Evolutionary conservation across 2,329 filamentous ascomycete genomes (phyloP).

Genomic region (Aspergillus carbonarius): DNA sequence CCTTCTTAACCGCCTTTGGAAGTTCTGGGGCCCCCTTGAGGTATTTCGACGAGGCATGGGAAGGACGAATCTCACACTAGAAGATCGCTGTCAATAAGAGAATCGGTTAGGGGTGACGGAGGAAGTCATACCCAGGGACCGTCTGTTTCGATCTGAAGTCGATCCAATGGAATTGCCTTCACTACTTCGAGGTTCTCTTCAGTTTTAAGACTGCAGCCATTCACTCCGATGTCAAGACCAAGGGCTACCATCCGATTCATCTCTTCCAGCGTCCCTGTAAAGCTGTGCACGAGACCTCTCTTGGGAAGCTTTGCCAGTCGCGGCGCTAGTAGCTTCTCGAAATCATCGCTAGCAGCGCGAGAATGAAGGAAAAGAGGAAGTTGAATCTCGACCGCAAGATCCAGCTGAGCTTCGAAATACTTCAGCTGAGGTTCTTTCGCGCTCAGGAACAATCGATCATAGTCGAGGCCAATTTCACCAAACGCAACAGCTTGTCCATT

Average conservation of each 20-base stretch:
- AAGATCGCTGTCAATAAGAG: slow-evolving; percentile 4
- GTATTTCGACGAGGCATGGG: slow-evolving; percentile 79
- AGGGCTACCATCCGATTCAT: slow-evolving; percentile 76
- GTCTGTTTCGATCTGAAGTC: slow-evolving; percentile 92
- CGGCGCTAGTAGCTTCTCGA: slow-evolving; percentile 68
- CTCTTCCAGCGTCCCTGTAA: slow-evolving; percentile 84
- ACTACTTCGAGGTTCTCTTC: slow-evolving; percentile 86
- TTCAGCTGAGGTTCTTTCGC: slow-evolving; percentile 76
- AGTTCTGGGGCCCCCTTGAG: slow-evolving; percentile 67
- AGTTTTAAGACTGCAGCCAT: slow-evolving; percentile 95
- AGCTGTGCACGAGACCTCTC: slow-evolving; percentile 87
- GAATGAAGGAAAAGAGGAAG: slow-evolving; percentile 91
- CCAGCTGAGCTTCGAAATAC: slow-evolving; percentile 80
- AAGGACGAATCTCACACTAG: slow-evolving; percentile 84
- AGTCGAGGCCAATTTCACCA: slow-evolving; percentile 94
- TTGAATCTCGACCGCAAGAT: slow-evolving; percentile 72
- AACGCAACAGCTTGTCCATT: slow-evolving; percentile 70
- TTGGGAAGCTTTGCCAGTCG: slow-evolving; percentile 66
- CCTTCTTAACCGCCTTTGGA: slow-evolving; percentile 89
- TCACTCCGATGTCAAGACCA: slow-evolving; percentile 89
- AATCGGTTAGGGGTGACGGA: neutral
- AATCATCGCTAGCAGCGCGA: slow-evolving; percentile 81
- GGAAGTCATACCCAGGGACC: slow-evolving; percentile 68
- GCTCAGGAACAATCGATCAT: slow-evolving; percentile 84
- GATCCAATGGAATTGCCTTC: slow-evolving; percentile 70